Evolutionary conservation across 2,329 filamentous ascomycete genomes (phyloP).

Genomic region (Fusarium denticulatum): DNA sequence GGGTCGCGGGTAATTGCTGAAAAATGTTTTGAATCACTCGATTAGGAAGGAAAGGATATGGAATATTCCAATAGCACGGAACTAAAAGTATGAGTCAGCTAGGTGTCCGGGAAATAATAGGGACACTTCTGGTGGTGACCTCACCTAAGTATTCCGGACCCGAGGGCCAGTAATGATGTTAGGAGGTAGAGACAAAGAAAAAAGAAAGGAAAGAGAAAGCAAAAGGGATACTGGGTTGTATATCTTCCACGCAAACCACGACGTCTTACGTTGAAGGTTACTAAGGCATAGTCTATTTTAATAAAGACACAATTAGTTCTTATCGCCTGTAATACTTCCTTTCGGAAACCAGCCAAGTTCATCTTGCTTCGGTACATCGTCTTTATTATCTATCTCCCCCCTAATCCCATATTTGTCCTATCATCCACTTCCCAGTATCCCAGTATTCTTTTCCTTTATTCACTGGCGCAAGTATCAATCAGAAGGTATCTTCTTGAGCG

Average conservation of each 20-base stretch:
- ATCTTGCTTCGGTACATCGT: not conserved
- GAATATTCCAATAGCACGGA: not conserved
- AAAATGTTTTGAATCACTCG: not conserved
- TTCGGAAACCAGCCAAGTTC: not conserved
- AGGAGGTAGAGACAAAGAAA: not conserved
- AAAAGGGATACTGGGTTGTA: not conserved
- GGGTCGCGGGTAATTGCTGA: not conserved
- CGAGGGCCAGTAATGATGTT: no score
- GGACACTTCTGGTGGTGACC: no score
- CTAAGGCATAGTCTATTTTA: not conserved
- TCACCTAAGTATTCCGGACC: no score
- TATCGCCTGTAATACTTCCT: not conserved
- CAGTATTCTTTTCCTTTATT: not conserved
- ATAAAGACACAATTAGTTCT: not conserved
- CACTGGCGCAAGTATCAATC: not conserved
- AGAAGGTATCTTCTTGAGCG: not conserved
- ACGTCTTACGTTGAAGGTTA: not conserved
- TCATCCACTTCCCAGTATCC: not conserved
- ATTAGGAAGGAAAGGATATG: not conserved
- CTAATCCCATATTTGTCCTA: not conserved
- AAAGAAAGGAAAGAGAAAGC: not conserved
- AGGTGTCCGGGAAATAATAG: no score
- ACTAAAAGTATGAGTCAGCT: not conserved
- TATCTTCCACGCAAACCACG: no score
- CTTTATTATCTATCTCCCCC: constrained; percentile 1